Conservation (phyloP, 805 yeast genomes). For the Candida suzukii region DNA sequence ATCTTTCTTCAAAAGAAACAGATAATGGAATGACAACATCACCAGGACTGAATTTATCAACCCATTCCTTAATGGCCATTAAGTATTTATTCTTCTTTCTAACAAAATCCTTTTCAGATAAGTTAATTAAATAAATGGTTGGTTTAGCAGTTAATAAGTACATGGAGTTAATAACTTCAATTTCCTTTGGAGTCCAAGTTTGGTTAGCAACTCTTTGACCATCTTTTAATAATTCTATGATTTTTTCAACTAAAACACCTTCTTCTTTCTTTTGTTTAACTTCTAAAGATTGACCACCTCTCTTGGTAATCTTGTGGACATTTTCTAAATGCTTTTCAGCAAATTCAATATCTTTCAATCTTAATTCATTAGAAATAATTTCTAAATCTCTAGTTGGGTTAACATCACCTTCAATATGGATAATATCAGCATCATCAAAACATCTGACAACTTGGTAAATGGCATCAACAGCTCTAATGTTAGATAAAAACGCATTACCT, state of each 20-base stretch:
- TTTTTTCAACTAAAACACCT: conserved; percentile 47
- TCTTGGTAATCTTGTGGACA: conserved; percentile 47
- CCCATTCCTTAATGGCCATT: conserved; percentile 55
- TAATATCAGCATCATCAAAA: conserved; percentile 96
- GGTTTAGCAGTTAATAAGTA: conserved; percentile 84
- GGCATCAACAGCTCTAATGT: conserved; percentile 96
- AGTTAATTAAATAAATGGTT: conserved; percentile 69
- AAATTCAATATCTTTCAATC: conserved; percentile 95
- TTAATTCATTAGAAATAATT: conserved; percentile 83
- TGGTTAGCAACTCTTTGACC: conserved; percentile 57
- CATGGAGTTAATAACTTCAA: conserved; percentile 59
- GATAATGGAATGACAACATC: conserved; percentile 89
- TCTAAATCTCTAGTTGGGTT: conserved; percentile 93
- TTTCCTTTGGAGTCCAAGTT: conserved; percentile 58
- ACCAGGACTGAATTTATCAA: conserved; percentile 56
- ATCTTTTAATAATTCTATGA: conserved; percentile 56
- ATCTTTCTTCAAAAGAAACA: conserved; percentile 85
- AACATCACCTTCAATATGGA: conserved; percentile 95
- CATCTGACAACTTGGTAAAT: conserved; percentile 96
- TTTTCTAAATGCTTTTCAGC: conserved; percentile 53
- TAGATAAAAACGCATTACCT: conserved; percentile 94
- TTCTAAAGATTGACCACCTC: conserved; percentile 61
- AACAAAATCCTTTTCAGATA: conserved; percentile 62
- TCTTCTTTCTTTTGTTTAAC: conserved; percentile 59
- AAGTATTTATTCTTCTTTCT: conserved; percentile 44